Evolutionary conservation across 139 green algal genomes (phyloP), one percentile per base, ranked within the genome.

Genomic region (Limnomonas spitsbergensis): DNA sequence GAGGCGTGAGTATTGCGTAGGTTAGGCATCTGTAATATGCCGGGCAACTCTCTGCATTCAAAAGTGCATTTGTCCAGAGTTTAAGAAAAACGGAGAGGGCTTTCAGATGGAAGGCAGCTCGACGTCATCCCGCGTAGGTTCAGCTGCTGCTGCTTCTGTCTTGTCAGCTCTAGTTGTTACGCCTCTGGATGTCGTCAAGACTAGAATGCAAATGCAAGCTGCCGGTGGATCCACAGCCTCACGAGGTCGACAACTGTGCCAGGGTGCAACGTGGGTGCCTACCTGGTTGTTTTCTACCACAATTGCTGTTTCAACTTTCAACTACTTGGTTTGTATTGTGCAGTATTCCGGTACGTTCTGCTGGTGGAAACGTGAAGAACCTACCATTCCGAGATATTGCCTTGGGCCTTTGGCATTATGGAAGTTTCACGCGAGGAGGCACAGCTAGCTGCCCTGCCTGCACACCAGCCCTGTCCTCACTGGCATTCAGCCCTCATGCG

Each of bases 121-220:
- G n/a, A n/a, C n/a, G n/a, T n/a, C n/a, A n/a, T n/a, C n/a, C n/a
- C n/a, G n/a, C n/a, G n/a, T n/a, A n/a, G n/a, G n/a, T n/a, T n/a
- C 47, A 29, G 47, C 47, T 61, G 47, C 47, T 61, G 47, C 20
- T 61, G 47, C 47, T 61, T 61, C 47, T 20, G 14, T 20, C 20
- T 14, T 61, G 20, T 61, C 70, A 3, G n/a, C 40, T 3, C 39
- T 77, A 3, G 14, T 74, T 47, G 68, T 61, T 24, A 98, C 93
- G 4, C 96, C 96, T 0, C 91, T 99, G 76, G 96, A 99, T 75
- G 96, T 99, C 27, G 84, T 97, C 1, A 99, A 99, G 84, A 98
- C 96, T 38, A 85, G 91, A 2, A 77, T 89, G 61, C 94, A 97
- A 86, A 78, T 95, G 35, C 4, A 14, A 7, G 6, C 47, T 61